Evolutionary conservation across 345 rosid species (phyloP), one percentile per base, ranked within the genome.

Genomic region (Acer yangbiense): DNA sequence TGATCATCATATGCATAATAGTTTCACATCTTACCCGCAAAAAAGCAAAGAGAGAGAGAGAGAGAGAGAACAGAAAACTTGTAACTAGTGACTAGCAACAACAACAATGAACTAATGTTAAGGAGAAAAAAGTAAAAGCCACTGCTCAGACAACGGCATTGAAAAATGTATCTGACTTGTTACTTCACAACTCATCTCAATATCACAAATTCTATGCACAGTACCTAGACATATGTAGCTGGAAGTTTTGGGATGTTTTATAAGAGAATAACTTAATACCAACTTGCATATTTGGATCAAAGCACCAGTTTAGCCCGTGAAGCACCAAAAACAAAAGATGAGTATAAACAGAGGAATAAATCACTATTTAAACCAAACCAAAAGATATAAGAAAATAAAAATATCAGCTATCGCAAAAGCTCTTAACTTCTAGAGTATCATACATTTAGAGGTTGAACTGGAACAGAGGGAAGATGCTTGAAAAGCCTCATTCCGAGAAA

Each of bases 391-490:
- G 12, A 65, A 23, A 18, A 27, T 57, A 10, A 23, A 11, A 14
- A 4, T 1, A 7, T 39, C 63, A 58, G 25, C 64, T 4, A 46
- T 62, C 39, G 70, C 48, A 48, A 72, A 54, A 18, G 68, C 18
- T 5, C 43, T 57, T 11, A 54, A 75, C 35, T 64, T 65, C 48
- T 41, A 20, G 44, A 58, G 73, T 7, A 74, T 67, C 97, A 63
- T 94, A 96, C 99, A 81, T 93, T 80, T 80, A 94, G 85, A 62
- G 99, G 97, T 83, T 92, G 91, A 82, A 92, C 82, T 43, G 93
- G 89, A 86, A 94, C 70, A 48, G 98, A 89, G 35, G 99, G 98
- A 80, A 94, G 98, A 87, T 96, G 98, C 92, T 91, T 94, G 87
- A 92, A 91, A 77, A 96, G 89, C 88, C 97, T 88, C 91, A 88